These are phyloP conservation scores for Lachancea quebecensis DNA, from an alignment of 805 yeast genomes.

Conservation along the genomic window DNA sequence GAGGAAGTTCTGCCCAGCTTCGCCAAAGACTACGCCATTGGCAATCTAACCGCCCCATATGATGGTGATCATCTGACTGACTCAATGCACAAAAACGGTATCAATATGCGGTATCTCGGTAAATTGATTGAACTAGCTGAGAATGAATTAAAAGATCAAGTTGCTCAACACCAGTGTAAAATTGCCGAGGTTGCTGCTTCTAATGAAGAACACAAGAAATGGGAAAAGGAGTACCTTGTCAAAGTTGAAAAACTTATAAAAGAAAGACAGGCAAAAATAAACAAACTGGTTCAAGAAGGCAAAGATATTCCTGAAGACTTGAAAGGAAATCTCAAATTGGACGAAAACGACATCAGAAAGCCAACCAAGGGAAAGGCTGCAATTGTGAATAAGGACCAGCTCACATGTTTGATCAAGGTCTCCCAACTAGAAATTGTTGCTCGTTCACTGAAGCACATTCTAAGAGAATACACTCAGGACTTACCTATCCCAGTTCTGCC, in stretches of 20 bases:
- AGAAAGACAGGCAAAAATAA: constrained; percentile 32
- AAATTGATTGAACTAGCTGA: constrained; percentile 31
- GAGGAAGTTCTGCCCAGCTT: constrained; percentile 57
- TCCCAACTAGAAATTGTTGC: constrained; percentile 62
- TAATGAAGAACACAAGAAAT: constrained; percentile 30
- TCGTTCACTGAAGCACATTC: constrained; percentile 69
- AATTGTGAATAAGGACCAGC: constrained; percentile 32
- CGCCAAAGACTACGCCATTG: constrained; percentile 36
- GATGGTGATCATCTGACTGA: constrained; percentile 73
- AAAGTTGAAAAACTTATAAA: constrained; percentile 29
- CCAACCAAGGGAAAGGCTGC: constrained; percentile 32
- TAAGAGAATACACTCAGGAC: constrained; percentile 41
- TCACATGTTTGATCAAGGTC: constrained; percentile 42
- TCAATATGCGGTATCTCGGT: constrained; percentile 86
- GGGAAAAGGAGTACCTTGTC: constrained; percentile 27
- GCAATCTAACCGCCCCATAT: constrained; percentile 54
- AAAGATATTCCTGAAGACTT: constrained; percentile 32
- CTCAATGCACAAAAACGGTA: constrained; percentile 71
- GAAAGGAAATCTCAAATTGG: constrained; percentile 28
- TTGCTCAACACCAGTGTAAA: constrained; percentile 16
- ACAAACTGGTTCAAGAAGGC: constrained; percentile 28
- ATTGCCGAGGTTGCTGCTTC: constrained; percentile 21
- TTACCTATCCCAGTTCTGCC: constrained; percentile 54
- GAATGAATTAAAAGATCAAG: constrained; percentile 20
- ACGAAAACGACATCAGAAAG: constrained; percentile 30